Conservation (phyloP, 2,329 filamentous ascomycete genomes). For the Diaporthe australafricana region DNA sequence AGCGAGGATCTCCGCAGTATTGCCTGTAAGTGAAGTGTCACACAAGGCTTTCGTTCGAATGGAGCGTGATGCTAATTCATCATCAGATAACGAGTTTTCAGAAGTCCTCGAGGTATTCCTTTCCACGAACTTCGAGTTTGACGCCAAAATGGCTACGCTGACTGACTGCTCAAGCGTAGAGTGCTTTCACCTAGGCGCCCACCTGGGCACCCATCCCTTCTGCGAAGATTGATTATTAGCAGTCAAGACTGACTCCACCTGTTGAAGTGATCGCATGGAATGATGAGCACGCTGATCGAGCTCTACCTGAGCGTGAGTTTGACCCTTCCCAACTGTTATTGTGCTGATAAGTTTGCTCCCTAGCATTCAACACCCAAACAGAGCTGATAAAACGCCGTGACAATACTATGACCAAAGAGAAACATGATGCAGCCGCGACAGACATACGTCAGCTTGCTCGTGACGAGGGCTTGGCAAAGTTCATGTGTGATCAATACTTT, state of each 20-base stretch:
- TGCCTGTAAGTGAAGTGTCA: conserved; percentile 34
- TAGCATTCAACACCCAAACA: conserved; percentile 36
- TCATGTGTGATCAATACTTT: conserved; percentile 35
- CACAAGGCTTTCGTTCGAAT: neutral
- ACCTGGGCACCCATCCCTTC: neutral
- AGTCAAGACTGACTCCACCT: neutral
- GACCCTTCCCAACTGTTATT: too few relatives aligned
- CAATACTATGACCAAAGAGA: conserved; percentile 33
- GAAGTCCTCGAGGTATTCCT: conserved; percentile 33
- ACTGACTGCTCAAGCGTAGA: too few relatives aligned
- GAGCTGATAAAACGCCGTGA: conserved; percentile 36
- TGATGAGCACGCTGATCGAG: conserved; percentile 37
- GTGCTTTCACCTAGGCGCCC: neutral
- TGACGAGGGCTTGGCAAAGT: conserved; percentile 32
- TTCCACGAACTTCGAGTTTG: conserved; percentile 34
- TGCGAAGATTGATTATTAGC: neutral
- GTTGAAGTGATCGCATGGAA: conserved; percentile 42
- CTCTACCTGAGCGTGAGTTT: conserved; percentile 40
- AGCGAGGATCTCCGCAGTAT: conserved; percentile 37
- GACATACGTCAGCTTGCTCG: conserved; percentile 33
- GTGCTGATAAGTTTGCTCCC: neutral
- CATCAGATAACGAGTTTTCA: conserved; percentile 36
- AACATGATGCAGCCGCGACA: conserved; percentile 29
- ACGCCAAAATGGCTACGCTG: conserved; percentile 36
- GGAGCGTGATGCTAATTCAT: neutral